Conservation (phyloP, 1,284 basidiomycete genomes). For the Vanrija pseudolonga region DNA sequence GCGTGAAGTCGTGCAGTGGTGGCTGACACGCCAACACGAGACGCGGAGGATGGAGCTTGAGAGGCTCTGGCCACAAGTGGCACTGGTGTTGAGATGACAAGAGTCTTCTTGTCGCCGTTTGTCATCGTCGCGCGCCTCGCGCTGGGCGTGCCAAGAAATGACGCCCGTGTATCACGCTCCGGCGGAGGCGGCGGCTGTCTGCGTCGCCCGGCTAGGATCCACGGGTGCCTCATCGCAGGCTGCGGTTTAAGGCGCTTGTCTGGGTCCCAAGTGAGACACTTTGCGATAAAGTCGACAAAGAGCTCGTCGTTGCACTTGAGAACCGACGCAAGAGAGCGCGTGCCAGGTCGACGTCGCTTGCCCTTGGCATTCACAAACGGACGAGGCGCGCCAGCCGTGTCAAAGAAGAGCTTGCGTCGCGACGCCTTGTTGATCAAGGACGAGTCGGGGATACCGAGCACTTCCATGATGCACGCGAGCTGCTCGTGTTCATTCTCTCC, state of each 20-base stretch:
- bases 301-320: conserved; percentile 72
- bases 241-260: conserved; percentile 93
- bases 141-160: conserved; percentile 7
- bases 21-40: conserved; percentile 20
- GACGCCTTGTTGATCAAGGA: conserved; percentile 92
- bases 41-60: conserved; percentile 12
- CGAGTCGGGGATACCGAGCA: conserved; percentile 90
- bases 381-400: conserved; percentile 85
- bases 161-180: conserved; percentile 8
- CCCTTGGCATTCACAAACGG: conserved; percentile 97
- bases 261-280: conserved; percentile 97
- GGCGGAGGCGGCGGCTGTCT: conserved; percentile 36
- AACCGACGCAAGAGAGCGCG: conserved; percentile 83
- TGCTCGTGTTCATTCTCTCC: conserved; percentile 99
- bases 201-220: conserved; percentile 63
- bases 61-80: conserved; percentile 38
- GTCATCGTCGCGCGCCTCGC: conserved; percentile 5
- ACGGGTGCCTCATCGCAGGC: conserved; percentile 85
- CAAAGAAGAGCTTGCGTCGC: conserved; percentile 93
- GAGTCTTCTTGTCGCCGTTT: conserved; percentile 18
- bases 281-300: conserved; percentile 70
- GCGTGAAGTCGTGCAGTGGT: conserved; percentile 18
- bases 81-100: conserved; percentile 43
- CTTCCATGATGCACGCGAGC: conserved; percentile 98
- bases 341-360: conserved; percentile 79